Percentiles rank a stretch among this genome's conserved stretches.
Evolutionary conservation across 495 filamentous ascomycete genomes (phyloP).

Genomic region (Physcia stellaris): DNA sequence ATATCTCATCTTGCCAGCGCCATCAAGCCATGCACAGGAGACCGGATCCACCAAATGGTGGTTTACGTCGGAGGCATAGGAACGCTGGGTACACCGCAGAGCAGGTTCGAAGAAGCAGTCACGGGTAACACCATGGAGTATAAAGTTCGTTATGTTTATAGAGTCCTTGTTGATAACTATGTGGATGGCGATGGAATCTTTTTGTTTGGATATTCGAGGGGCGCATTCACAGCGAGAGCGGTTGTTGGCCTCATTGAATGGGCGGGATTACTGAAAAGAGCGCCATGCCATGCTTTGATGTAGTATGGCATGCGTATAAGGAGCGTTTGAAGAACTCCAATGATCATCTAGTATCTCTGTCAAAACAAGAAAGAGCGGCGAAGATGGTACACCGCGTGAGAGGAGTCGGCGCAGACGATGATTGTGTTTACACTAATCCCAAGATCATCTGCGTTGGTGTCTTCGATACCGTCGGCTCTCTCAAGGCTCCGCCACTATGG

Average conservation of each 20-base stretch:
- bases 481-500: conserved; percentile 14
- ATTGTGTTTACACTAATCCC: conserved; percentile 4
- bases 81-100: too few species aligned
- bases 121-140: too few species aligned
- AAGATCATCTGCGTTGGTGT: conserved; percentile 37
- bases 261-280: conserved; percentile 32
- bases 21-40: too few species aligned
- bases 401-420: conserved; percentile 2
- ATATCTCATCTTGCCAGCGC: too few species aligned
- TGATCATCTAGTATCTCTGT: conserved; percentile 14
- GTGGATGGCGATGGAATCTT: conserved; percentile 38
- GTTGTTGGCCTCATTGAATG: conserved; percentile 37
- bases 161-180: conserved; percentile 36
- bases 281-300: too few species aligned
- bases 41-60: too few species aligned
- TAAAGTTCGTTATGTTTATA: too few species aligned
- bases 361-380: conserved; percentile 22
- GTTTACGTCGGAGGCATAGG: too few species aligned
- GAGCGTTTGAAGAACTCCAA: conserved; percentile 31
- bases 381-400: conserved; percentile 1
- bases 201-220: conserved; percentile 45
- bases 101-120: too few species aligned
- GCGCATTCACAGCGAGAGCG: conserved; percentile 40
- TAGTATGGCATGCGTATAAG: conserved; percentile 27
- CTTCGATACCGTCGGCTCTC: conserved; percentile 41